These are phyloP conservation scores for Lophium mytilinum DNA, from an alignment of 495 filamentous ascomycete genomes.

Conservation along the genomic window DNA sequence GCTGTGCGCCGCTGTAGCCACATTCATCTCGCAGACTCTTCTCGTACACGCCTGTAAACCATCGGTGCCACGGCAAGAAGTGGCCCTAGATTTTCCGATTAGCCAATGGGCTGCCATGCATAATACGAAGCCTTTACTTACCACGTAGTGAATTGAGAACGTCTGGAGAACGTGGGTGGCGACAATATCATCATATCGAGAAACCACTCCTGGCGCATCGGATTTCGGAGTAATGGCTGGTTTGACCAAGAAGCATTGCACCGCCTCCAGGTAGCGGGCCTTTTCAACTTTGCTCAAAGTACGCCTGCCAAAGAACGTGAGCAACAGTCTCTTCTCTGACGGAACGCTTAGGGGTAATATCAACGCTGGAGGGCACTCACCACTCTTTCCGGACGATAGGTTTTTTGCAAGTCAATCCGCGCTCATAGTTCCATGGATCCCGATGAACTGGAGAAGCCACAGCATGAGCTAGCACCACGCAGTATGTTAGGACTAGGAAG, in stretches of 20 bases:
- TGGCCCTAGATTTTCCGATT: neutral
- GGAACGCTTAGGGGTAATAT: neutral
- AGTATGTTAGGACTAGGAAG: neutral
- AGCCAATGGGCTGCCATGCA: neutral
- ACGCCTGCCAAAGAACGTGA: neutral
- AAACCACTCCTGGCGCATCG: neutral
- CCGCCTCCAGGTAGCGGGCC: neutral
- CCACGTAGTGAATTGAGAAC: neutral
- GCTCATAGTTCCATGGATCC: neutral
- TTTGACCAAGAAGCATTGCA: conserved; percentile 1
- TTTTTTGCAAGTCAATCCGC: neutral
- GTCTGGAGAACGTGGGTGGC: neutral
- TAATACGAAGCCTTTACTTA: neutral
- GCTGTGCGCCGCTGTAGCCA: conserved; percentile 21
- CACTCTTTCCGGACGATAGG: neutral
- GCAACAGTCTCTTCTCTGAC: neutral
- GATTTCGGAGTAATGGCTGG: neutral
- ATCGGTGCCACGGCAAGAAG: conserved; percentile 5
- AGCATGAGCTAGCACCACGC: neutral
- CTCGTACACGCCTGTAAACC: neutral
- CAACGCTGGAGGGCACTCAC: neutral
- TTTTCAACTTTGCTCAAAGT: neutral
- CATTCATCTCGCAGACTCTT: conserved; percentile 27
- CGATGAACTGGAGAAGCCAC: neutral
- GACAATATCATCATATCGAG: conserved; percentile 4